Evolutionary conservation across 2,329 filamentous ascomycete genomes (phyloP).

Genomic region (Dactylonectria macrodidyma): DNA sequence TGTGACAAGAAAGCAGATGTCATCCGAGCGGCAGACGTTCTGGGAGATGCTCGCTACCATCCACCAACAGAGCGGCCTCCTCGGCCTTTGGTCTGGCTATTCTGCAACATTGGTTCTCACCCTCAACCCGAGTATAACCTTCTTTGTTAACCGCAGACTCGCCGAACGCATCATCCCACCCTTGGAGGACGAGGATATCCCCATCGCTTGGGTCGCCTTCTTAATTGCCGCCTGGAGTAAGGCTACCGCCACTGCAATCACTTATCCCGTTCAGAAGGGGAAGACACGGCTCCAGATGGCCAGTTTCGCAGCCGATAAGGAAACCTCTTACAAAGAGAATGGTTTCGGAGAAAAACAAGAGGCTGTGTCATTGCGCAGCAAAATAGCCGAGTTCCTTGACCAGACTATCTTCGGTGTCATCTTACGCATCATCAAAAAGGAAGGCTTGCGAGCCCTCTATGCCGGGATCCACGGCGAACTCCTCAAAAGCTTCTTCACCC

Average conservation of each 20-base stretch:
- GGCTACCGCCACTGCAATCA: constrained; percentile 80
- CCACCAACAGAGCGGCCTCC: constrained; percentile 76
- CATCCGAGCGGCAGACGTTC: constrained; percentile 60
- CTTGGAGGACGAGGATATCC: constrained; percentile 59
- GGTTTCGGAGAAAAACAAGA: constrained; percentile 4
- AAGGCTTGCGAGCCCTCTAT: constrained; percentile 81
- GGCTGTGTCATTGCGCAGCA: constrained; percentile 26
- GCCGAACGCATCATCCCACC: constrained; percentile 71
- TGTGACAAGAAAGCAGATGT: constrained; percentile 85
- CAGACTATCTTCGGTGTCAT: constrained; percentile 76
- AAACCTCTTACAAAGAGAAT: constrained; percentile 27
- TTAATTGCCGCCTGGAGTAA: constrained; percentile 82
- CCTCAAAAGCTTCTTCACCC: constrained; percentile 86
- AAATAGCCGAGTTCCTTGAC: constrained; percentile 46
- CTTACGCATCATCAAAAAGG: constrained; percentile 68
- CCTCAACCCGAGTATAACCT: constrained; percentile 88
- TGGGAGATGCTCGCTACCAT: constrained; percentile 76
- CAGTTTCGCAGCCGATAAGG: constrained; percentile 44
- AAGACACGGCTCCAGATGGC: constrained; percentile 83
- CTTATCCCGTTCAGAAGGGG: constrained; percentile 90
- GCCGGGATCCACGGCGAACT: constrained; percentile 83
- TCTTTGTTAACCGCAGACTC: constrained; percentile 83
- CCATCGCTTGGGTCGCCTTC: constrained; percentile 59
- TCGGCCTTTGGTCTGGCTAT: constrained; percentile 91
- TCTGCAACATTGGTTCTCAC: constrained; percentile 85